These are phyloP conservation scores for Amanita rimosa DNA, from an alignment of 768 basidiomycete species.

Conservation along the genomic window DNA sequence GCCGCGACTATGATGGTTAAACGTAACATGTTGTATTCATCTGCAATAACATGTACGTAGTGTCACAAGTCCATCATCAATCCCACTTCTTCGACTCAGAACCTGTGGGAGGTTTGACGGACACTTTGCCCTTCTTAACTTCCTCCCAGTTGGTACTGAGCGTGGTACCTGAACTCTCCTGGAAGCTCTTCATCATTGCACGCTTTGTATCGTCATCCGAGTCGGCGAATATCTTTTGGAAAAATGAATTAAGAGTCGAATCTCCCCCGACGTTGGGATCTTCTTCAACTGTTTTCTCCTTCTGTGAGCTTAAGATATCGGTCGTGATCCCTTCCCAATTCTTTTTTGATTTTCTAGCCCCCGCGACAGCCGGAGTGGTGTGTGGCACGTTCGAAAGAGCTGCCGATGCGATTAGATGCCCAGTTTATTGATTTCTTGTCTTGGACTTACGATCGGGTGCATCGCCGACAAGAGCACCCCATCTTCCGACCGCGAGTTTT, in stretches of 20 bases:
- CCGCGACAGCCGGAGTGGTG: not conserved
- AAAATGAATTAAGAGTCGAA: slow-evolving; percentile 74
- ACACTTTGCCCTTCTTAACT: slow-evolving; percentile 57
- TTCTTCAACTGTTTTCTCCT: slow-evolving; percentile 56
- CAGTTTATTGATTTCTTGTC: not conserved
- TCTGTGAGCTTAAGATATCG: slow-evolving; percentile 54
- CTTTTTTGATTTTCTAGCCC: slow-evolving; percentile 39
- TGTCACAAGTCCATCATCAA: slow-evolving; percentile 5
- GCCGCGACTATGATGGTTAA: slow-evolving; percentile 93
- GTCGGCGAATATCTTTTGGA: slow-evolving; percentile 84
- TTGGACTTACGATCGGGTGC: slow-evolving; percentile 54
- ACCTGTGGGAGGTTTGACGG: slow-evolving; percentile 77
- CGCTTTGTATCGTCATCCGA: slow-evolving; percentile 86
- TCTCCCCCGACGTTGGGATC: slow-evolving; percentile 91
- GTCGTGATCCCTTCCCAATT: slow-evolving; percentile 88
- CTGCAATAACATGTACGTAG: slow-evolving; percentile 3
- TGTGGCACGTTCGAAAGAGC: slow-evolving; percentile 20
- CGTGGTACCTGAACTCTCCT: slow-evolving; percentile 90
- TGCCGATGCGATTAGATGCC: slow-evolving; percentile 8
- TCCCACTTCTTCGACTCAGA: slow-evolving; percentile 80
- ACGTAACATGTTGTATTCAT: slow-evolving; percentile 34
- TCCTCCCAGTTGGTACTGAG: slow-evolving; percentile 95
- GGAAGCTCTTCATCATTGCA: slow-evolving; percentile 98
- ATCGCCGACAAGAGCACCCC: slow-evolving; percentile 70
- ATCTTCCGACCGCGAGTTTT: slow-evolving; percentile 59